phyloP scores from a whole-genome alignment of 257 asterid genomes.

The Capsicum rhomboideum region DNA sequence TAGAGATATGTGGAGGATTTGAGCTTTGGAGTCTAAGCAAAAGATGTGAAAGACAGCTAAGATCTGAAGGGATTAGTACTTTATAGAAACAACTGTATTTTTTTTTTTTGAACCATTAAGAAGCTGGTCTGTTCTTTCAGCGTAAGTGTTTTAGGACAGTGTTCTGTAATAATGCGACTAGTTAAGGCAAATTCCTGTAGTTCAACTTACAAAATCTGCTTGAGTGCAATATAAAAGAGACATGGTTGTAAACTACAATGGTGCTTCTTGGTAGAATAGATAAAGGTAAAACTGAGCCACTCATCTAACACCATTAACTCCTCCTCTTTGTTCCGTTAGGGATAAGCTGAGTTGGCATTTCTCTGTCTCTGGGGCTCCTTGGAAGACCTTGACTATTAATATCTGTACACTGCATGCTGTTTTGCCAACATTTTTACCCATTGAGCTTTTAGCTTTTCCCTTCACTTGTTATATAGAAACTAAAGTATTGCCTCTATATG shows the following conservation, averaged over 20 bases:
- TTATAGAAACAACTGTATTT: background rate
- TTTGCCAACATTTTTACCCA: background rate
- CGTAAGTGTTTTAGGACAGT: background rate
- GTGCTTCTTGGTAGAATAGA: constrained; percentile 1
- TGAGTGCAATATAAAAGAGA: background rate
- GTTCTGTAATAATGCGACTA: background rate
- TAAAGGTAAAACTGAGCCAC: background rate
- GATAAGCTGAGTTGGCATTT: background rate
- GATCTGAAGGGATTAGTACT: background rate
- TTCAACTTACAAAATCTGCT: background rate
- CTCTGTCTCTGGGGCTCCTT: background rate
- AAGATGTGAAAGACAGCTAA: background rate
- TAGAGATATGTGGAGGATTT: background rate
- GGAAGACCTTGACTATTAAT: background rate
- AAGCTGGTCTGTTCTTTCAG: background rate
- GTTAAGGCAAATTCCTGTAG: background rate
- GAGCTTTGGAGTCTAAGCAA: background rate
- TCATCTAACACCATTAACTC: background rate
- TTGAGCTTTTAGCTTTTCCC: background rate
- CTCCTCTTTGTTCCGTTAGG: background rate
- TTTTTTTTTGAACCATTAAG: background rate
- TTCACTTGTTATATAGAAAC: background rate
- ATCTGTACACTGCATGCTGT: background rate
- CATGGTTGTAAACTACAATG: background rate
- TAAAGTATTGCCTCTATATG: background rate